Conservation (phyloP, 2,329 filamentous ascomycete species). For the Purpureocillium takamizusanense region DNA sequence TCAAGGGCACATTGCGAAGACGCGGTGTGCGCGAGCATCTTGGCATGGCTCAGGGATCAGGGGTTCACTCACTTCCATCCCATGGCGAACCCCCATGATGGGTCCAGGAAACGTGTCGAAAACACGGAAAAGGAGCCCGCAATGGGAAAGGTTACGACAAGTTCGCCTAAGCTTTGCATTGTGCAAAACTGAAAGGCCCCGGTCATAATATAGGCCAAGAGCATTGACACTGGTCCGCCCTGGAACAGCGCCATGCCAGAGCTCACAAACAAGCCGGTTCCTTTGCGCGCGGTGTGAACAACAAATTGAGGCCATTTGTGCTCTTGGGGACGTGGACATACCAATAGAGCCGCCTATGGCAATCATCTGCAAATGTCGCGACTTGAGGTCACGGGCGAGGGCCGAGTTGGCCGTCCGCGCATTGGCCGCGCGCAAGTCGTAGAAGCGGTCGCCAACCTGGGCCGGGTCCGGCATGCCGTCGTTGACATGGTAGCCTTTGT, state of each 20-base stretch:
- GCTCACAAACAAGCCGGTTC: slow-evolving; percentile 81
- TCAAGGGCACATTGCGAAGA: background rate
- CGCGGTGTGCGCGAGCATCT: no score
- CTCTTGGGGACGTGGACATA: no score
- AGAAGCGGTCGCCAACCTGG: slow-evolving; percentile 25
- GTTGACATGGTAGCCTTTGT: slow-evolving; percentile 12
- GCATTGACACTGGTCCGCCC: slow-evolving; percentile 70
- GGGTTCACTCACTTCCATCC: slow-evolving; percentile 68
- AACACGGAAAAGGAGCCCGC: slow-evolving; percentile 88
- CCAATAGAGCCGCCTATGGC: slow-evolving; percentile 81
- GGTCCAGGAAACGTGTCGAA: slow-evolving; percentile 88
- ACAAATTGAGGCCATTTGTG: no score
- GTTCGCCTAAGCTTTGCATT: slow-evolving; percentile 81
- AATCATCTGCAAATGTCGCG: slow-evolving; percentile 91
- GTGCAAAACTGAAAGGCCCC: slow-evolving; percentile 87
- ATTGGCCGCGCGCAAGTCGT: slow-evolving; percentile 45
- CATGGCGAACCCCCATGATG: slow-evolving; percentile 91
- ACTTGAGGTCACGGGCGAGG: slow-evolving; percentile 67
- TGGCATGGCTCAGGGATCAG: background rate
- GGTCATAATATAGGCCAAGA: slow-evolving; percentile 68
- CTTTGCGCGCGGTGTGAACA: slow-evolving; percentile 21
- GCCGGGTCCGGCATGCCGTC: slow-evolving; percentile 11
- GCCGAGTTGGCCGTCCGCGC: slow-evolving; percentile 68
- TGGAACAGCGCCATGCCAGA: slow-evolving; percentile 61
- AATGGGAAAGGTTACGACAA: slow-evolving; percentile 83